Evolutionary conservation across 1,139 yeast genomes (phyloP), one percentile per base, ranked within the genome.

Genomic region (Saccharomycopsis crataegensis): DNA sequence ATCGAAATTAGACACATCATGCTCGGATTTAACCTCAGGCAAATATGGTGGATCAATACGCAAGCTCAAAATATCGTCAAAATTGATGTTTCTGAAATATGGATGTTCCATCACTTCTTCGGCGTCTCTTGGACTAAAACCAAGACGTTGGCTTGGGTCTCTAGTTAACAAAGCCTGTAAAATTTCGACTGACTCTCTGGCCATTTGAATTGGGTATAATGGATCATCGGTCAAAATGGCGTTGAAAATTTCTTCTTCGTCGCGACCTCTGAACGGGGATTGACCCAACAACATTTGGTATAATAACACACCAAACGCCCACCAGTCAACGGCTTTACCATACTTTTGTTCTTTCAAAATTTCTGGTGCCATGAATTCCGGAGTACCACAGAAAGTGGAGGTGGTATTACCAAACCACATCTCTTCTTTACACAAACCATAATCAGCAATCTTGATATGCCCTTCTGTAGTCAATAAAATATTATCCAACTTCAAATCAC

Each of bases 311-410:
- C 99, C 99, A 74, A 91, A 89, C 0, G 99, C 98, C 99, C 99
- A 93, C 99, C 99, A 94, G 70, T 93, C 99, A 53, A 93, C 99
- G 48, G 94, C 86, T 62, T 96, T 81, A 51, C 90, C 94, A 48
- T 56, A 56, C 58, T 84, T 86, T 68, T 90, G 96, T 54, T 94
- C 98, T 56, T 88, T 83, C 64, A 94, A 77, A 62, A 93, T 91
- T 70, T 93, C 99, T 0, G 99, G 99, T 1, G 99, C 99, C 96
- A 93, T 93, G 63, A 93, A 89, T 67, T 93, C 99, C 0, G 99
- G 99, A 1, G 99, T 93, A 63, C 99, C 99, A 73, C 99, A 94
- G 71, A 93, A 93, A 0, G 99, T 93, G 9, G 93, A 87, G 0
- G 99, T 94, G 34, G 93, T 88, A 61, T 78, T 80, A n/a, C 89